A percentile compares a stretch with the other conserved stretches of the same genome.
phyloP scores from a whole-genome alignment of 495 filamentous ascomycete genomes.

The Neurospora tetraspora region DNA sequence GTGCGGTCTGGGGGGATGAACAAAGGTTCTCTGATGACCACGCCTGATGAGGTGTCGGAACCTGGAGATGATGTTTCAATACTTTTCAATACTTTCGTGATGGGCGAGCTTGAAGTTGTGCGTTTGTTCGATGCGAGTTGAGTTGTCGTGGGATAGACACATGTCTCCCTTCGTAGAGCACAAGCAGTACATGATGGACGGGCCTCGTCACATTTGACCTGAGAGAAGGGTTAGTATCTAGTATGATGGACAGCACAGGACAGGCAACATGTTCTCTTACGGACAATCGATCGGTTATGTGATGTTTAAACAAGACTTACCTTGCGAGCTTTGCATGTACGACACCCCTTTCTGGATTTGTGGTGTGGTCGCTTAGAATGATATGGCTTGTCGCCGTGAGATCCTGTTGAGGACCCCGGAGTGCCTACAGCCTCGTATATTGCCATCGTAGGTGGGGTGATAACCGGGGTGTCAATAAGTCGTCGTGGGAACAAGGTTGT shows the following conservation, averaged over 20 bases:
- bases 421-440: not conserved
- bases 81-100: not conserved
- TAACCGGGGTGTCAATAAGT: too few species aligned
- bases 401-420: not conserved
- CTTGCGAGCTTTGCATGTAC: constrained; percentile 36
- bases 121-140: constrained; percentile 1
- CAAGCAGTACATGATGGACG: constrained; percentile 38
- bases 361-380: constrained; percentile 41
- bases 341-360: constrained; percentile 43
- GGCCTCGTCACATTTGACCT: constrained; percentile 40
- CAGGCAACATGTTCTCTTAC: not conserved
- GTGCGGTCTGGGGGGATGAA: constrained; percentile 20
- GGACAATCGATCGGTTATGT: not conserved
- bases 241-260: not conserved
- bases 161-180: constrained; percentile 31
- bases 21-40: constrained; percentile 26
- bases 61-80: constrained; percentile 7
- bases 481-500: not conserved
- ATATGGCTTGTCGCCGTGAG: constrained; percentile 21
- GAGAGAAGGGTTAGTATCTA: not conserved
- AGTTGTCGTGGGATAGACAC: constrained; percentile 24
- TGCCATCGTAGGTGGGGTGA: too few species aligned
- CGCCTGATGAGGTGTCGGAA: not conserved
- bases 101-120: not conserved
- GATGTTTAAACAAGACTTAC: constrained; percentile 1